Base-by-base conservation (phyloP, 2,329 filamentous ascomycete genomes). In the Xylaria sp. region DNA sequence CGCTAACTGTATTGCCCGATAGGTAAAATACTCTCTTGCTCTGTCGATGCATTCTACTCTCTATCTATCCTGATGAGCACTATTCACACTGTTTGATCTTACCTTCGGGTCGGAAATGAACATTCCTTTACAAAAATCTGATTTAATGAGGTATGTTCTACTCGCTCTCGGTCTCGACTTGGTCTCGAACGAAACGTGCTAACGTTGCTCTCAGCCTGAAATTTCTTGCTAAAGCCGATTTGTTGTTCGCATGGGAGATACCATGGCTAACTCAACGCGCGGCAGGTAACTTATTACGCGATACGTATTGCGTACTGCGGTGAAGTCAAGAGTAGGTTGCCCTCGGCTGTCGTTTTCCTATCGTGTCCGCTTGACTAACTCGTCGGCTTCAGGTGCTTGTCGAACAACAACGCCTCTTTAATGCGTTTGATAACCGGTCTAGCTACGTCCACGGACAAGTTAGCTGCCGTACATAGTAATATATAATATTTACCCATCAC, bases 21-120 rank as follows among this genome's bases (percentile, higher is more conserved):
- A 68, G 52, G 67, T 71, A 59, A 53, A 66, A 63, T 48, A 66
- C 62, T 52, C 34, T 47, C 37, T 49, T n/a, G 1, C 16, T 59
- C 23, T 10, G 10, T 54, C 46, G 18, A 5, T 7, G 9, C 19
- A 37, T 18, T 10, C 44, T 35, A 58, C 55, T 51, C 54, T 56
- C 52, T 63, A 67, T 42, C 23, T 30, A 30, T 30, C 23, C 71
- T 73, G 71, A 73, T 73, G 71, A 73, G 59, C 71, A 73, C 65
- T 73, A 73, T 73, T 73, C 71, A 73, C 71, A 73, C 71, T 73
- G 71, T 73, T 73, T 73, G 71, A 73, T 71, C 70, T 70, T 67
- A 62, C 69, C 68, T 65, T 56, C 37, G 70, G 67, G 59, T 65
- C 59, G 71, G 70, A 71, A 71, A 73, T 73, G 71, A 73, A 72